These are phyloP conservation scores for Puccinia hordei DNA, from an alignment of 1,284 basidiomycete species.

Conservation along the genomic window DNA sequence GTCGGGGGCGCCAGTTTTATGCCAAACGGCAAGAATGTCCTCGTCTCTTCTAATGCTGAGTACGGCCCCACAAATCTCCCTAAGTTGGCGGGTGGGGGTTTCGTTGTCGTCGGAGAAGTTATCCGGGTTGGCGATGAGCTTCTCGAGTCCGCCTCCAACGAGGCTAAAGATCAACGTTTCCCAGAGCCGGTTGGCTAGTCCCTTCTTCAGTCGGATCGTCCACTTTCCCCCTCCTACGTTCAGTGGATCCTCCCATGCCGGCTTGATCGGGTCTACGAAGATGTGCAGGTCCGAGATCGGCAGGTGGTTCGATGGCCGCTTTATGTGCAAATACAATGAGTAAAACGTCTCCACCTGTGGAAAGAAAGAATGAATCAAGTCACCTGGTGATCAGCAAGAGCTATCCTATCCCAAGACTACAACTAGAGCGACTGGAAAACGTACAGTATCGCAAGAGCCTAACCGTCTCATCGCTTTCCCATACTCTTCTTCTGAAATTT, in stretches of 20 bases:
- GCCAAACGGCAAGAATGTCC: slow-evolving; percentile 79
- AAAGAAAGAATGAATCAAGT: neutral
- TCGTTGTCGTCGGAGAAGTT: slow-evolving; percentile 62
- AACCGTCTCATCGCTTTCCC: slow-evolving; percentile 37
- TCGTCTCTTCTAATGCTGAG: slow-evolving; percentile 79
- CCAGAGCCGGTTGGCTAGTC: slow-evolving; percentile 77
- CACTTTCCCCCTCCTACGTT: slow-evolving; percentile 87
- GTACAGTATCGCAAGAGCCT: slow-evolving; percentile 40
- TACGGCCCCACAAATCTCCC: slow-evolving; percentile 71
- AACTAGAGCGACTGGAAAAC: neutral
- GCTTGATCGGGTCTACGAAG: slow-evolving; percentile 77
- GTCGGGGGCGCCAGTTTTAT: slow-evolving; percentile 69
- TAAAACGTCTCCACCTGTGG: slow-evolving; percentile 76
- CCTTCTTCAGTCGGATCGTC: slow-evolving; percentile 81
- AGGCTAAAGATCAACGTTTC: slow-evolving; percentile 76
- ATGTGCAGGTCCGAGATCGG: slow-evolving; percentile 82
- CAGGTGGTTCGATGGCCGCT: slow-evolving; percentile 70
- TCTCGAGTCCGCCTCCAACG: slow-evolving; percentile 70
- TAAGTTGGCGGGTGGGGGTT: slow-evolving; percentile 64
- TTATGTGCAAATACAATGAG: slow-evolving; percentile 77
- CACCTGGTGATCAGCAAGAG: neutral
- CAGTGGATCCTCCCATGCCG: slow-evolving; percentile 86
- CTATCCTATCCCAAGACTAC: neutral
- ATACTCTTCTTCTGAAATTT: slow-evolving; percentile 46
- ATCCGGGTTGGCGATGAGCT: slow-evolving; percentile 66